Evolutionary conservation across 441 rosid species (phyloP), one percentile per base, ranked within the genome.

Genomic region (Gossypium trilobum): DNA sequence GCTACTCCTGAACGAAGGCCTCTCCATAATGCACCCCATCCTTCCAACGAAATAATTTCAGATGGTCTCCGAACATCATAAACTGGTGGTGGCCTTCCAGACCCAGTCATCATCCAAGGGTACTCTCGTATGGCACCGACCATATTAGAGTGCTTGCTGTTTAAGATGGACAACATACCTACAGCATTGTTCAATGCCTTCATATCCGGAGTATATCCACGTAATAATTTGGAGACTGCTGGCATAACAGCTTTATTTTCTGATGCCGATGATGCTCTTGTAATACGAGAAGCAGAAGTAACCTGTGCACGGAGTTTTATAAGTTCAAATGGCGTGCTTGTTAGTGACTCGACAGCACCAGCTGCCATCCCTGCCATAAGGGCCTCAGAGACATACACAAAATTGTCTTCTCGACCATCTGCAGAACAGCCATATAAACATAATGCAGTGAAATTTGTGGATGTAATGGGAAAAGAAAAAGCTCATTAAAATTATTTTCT

Each of bases 81-180:
- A 19, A 87, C 85, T 44, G 92, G 74, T 42, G 99, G 97, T 2
- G 94, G 91, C 81, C 82, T 91, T 61, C 97, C 97, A 60, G 97
- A 85, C 25, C 99, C 99, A 67, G 87, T 86, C 88, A 95, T 91
- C 96, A 92, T 95, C 99, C 95, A 92, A 3, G 97, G 97, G 70
- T 85, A 86, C 71, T 84, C 86, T 87, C 79, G 87, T 78, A 92
- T 82, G 54, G 95, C 87, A 19, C 82, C 82, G 29, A 65, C 76
- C 83, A 95, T 75, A 83, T 88, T 85, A 27, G 91, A 87, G 71
- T 87, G 91, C 68, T 87, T 91, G 72, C 85, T 73, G 17, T 84
- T 84, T 70, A 92, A 81, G 60, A 87, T 82, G 61, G 97, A 89
- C 74, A 95, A 80, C 77, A 91, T 91, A 78, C 84, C 84, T 73